Conservation (phyloP, 768 basidiomycete species). For the Podaxis carcinomalis region DNA sequence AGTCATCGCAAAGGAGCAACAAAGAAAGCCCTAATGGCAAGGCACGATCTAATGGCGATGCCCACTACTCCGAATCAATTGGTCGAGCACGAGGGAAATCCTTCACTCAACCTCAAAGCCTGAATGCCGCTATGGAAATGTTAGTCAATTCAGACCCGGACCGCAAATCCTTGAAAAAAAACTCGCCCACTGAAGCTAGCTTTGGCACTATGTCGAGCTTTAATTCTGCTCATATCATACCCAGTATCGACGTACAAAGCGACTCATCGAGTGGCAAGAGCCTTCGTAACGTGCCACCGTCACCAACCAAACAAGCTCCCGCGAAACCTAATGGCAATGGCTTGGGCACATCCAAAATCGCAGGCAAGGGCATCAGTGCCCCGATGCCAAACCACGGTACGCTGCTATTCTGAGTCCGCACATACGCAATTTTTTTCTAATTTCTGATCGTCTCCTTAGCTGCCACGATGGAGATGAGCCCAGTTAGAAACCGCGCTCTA, state of each 20-base stretch:
- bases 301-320: slow-evolving; percentile 42
- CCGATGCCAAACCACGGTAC: slow-evolving; percentile 70
- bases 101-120: slow-evolving; percentile 62
- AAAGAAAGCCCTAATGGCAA: slow-evolving; percentile 29
- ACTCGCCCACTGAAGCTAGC: slow-evolving; percentile 5
- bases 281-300: slow-evolving; percentile 28
- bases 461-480: slow-evolving; percentile 70
- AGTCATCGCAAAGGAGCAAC: slow-evolving; percentile 24
- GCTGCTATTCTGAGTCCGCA: slow-evolving; percentile 15
- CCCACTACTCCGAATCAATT: slow-evolving; percentile 28
- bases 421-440: slow-evolving; percentile 6
- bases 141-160: slow-evolving; percentile 27
- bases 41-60: slow-evolving; percentile 22
- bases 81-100: slow-evolving; percentile 44
- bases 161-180: neutral
- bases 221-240: slow-evolving; percentile 14
- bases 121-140: slow-evolving; percentile 69
- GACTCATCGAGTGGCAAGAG: slow-evolving; percentile 25
- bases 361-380: slow-evolving; percentile 62
- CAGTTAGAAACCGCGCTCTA: slow-evolving; percentile 59
- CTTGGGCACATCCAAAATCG: slow-evolving; percentile 32
- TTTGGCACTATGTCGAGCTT: slow-evolving; percentile 7
- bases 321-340: slow-evolving; percentile 27
- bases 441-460: slow-evolving; percentile 31
- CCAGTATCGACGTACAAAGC: slow-evolving; percentile 21